Percentiles rank a stretch among this genome's conserved stretches.
These are phyloP conservation scores for Serendipita vermifera DNA, from an alignment of 768 basidiomycete genomes.

Conservation along the genomic window DNA sequence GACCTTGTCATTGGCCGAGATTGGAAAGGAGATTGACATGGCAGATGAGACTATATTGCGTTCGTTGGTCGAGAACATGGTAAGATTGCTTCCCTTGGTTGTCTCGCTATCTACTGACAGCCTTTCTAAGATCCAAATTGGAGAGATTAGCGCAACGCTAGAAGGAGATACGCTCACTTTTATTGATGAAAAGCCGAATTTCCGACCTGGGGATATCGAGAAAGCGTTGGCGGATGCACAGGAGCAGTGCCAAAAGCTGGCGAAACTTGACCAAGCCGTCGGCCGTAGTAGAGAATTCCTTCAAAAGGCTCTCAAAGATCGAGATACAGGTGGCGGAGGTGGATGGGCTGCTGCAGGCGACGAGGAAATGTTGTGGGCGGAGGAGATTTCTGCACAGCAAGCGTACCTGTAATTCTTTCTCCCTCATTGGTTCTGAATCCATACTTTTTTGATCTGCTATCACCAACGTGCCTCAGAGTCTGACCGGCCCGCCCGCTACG, in stretches of 20 bases:
- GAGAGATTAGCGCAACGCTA: constrained; percentile 57
- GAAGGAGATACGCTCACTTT: constrained; percentile 63
- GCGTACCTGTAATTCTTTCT: neutral
- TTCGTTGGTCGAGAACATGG: constrained; percentile 27
- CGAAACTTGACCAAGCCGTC: constrained; percentile 40
- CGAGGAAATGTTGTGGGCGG: neutral
- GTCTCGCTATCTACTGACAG: too few relatives aligned
- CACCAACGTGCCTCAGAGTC: too few relatives aligned
- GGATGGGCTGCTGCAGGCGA: neutral
- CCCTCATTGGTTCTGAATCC: neutral
- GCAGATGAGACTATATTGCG: constrained; percentile 18
- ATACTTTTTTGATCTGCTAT: neutral
- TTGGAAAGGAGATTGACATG: constrained; percentile 36
- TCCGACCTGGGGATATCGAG: constrained; percentile 51
- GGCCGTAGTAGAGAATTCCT: constrained; percentile 59
- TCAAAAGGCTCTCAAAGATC: constrained; percentile 38
- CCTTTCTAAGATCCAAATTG: constrained; percentile 53
- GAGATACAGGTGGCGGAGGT: neutral
- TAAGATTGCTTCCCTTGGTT: neutral
- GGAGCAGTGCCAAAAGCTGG: constrained; percentile 37
- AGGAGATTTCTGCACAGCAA: neutral
- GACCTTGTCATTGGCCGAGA: constrained; percentile 60
- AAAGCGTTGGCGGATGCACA: constrained; percentile 42
- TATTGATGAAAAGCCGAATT: constrained; percentile 41
- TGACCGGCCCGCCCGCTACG: neutral